Base-by-base conservation (phyloP, 805 yeast genomes). In the Yarrowia porcina region DNA sequence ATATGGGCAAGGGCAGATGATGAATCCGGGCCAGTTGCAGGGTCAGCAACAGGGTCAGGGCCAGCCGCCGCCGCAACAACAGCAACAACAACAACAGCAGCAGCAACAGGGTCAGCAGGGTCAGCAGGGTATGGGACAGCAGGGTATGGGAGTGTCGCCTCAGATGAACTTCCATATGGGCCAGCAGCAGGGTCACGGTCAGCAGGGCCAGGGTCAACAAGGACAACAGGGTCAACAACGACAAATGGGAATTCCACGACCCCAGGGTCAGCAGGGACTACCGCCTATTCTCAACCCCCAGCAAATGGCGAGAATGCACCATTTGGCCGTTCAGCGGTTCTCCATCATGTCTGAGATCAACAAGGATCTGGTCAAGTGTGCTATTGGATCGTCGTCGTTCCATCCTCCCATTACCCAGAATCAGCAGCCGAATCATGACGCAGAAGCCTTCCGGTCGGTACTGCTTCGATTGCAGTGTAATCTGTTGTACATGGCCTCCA, bases 381-480 rank as follows among this genome's bases (percentile, higher is more conserved):
- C 71, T 21, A 64, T 66, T 4, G 32, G 38, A 1, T 17, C 67
- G 4, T 56, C 61, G 28, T 30, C 61, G 28, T 56, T 56, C 30
- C 61, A 56, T 13, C 61, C 61, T 5, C 61, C 61, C 5, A 39
- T 56, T 11, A 39, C 49, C 3, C 39, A 28, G 17, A 18, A 18
- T 3, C 61, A 39, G 30, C 61, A 38, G 30, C 47, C 66, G 56
- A 42, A 60, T 21, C 61, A 49, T 4, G 49, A 56, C 21, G 64
- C 69, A 8, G 56, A 63, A 10, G 61, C 38, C 13, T 71, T 63
- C 44, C 63, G 5, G 63, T 68, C 52, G 69, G 76, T 49, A 66
- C 11, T 76, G 71, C 68, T 66, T 38, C 69, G 78, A 4, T 54
- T 76, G 11, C 76, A 76, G 47, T 65, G 71, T 45, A 76, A 76